Conservation (phyloP, 169 alveolate genomes). For the Toxoplasma gondii region DNA sequence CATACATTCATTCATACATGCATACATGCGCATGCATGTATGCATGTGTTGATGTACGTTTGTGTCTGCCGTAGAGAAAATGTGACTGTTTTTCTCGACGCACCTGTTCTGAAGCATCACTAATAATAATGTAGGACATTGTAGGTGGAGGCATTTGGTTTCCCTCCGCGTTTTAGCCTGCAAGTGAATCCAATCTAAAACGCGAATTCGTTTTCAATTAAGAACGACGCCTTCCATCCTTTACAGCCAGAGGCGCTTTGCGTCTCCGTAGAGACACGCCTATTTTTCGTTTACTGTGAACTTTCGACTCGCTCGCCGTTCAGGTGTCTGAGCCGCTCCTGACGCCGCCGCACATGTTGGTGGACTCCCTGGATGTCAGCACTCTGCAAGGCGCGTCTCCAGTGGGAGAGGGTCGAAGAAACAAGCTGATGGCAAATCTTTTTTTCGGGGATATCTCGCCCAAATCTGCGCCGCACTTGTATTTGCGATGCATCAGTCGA, state of each 20-base stretch:
- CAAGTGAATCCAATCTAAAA: no score
- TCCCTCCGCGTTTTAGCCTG: no score
- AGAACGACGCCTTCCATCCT: no score
- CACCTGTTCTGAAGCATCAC: no score
- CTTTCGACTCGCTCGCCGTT: no score
- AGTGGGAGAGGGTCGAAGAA: not conserved
- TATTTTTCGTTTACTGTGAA: no score
- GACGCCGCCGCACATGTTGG: constrained; percentile 3
- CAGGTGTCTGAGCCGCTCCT: not conserved
- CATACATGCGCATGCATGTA: not conserved
- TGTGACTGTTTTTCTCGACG: not conserved
- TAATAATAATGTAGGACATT: no score
- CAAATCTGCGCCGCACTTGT: constrained; percentile 23
- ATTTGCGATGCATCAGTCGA: constrained; percentile 5
- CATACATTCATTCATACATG: not conserved
- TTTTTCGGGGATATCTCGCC: constrained; percentile 35
- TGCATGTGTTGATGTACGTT: not conserved
- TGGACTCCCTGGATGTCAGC: not conserved
- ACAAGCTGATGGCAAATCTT: not conserved
- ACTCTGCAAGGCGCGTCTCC: not conserved
- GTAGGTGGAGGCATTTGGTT: no score
- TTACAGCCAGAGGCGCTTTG: no score
- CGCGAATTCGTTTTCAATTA: no score
- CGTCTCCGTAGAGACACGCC: no score
- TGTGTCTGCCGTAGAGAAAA: not conserved